Evolutionary conservation across 2,329 filamentous ascomycete species (phyloP).

Genomic region (Fusarium algeriense): DNA sequence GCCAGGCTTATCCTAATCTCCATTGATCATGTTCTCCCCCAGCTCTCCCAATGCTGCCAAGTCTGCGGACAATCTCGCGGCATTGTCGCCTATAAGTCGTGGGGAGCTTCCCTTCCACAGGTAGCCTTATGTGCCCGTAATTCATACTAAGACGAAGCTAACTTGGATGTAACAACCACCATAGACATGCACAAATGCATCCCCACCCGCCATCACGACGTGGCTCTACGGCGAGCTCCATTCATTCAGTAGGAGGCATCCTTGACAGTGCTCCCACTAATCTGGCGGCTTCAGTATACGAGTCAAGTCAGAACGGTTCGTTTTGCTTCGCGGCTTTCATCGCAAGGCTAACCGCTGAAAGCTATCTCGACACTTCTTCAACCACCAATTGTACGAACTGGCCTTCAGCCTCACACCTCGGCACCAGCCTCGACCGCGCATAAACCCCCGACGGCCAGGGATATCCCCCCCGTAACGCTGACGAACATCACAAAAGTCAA

Average conservation of each 20-base stretch:
- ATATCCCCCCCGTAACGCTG: slow-evolving; percentile 93
- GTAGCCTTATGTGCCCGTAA: slow-evolving; percentile 51
- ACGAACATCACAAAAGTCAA: slow-evolving; percentile 90
- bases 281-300: slow-evolving; percentile 69
- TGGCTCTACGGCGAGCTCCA: slow-evolving; percentile 88
- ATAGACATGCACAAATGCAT: slow-evolving; percentile 60
- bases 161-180: slow-evolving; percentile 47
- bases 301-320: slow-evolving; percentile 86
- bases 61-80: slow-evolving; percentile 74
- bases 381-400: slow-evolving; percentile 88
- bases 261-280: slow-evolving; percentile 75
- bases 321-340: slow-evolving; percentile 11
- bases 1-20: slow-evolving; percentile 23
- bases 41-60: slow-evolving; percentile 69
- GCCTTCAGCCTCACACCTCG: slow-evolving; percentile 82
- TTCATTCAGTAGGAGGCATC: slow-evolving; percentile 86
- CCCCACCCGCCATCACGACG: slow-evolving; percentile 69
- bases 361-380: slow-evolving; percentile 95
- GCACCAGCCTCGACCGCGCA: slow-evolving; percentile 78
- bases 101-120: slow-evolving; percentile 71
- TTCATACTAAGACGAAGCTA: slow-evolving; percentile 20
- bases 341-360: slow-evolving; percentile 50
- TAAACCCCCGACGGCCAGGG: slow-evolving; percentile 84
- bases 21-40: slow-evolving; percentile 67
- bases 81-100: slow-evolving; percentile 63